Evolutionary conservation across 192 early-diverging fungal genomes (phyloP).

Genomic region (Rhizophagus sp.): DNA sequence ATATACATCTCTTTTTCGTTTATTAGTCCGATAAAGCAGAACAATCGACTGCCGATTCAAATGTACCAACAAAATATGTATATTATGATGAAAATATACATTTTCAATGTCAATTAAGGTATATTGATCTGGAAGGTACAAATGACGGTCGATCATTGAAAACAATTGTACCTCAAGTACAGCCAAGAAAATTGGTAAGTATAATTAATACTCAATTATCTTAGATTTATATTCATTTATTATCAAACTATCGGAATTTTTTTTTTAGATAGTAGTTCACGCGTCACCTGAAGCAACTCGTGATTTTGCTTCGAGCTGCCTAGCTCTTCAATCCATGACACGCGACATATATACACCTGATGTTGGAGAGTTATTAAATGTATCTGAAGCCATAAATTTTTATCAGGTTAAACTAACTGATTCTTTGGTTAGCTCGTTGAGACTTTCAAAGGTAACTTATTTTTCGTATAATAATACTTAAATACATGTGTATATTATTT

Average conservation of each 20-base stretch:
- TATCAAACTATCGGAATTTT: neutral
- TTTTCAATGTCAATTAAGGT: slow-evolving; percentile 74
- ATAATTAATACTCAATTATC: neutral
- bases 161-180: slow-evolving; percentile 81
- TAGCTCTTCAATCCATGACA: slow-evolving; percentile 68
- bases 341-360: slow-evolving; percentile 82
- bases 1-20: neutral
- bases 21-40: slow-evolving; percentile 33
- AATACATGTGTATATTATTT: neutral
- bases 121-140: slow-evolving; percentile 92
- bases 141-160: slow-evolving; percentile 83
- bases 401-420: slow-evolving; percentile 89
- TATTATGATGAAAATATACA: slow-evolving; percentile 55
- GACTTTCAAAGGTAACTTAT: slow-evolving; percentile 66
- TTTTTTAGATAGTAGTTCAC: slow-evolving; percentile 76
- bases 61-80: slow-evolving; percentile 81
- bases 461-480: neutral
- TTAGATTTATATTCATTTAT: neutral
- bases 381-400: slow-evolving; percentile 85
- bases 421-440: slow-evolving; percentile 77
- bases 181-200: slow-evolving; percentile 76
- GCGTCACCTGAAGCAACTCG: slow-evolving; percentile 72
- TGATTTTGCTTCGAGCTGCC: slow-evolving; percentile 63
- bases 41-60: slow-evolving; percentile 55
- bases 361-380: slow-evolving; percentile 83